Conservation (phyloP, 139 green algal genomes). For the Pycnococcus provasolii region DNA sequence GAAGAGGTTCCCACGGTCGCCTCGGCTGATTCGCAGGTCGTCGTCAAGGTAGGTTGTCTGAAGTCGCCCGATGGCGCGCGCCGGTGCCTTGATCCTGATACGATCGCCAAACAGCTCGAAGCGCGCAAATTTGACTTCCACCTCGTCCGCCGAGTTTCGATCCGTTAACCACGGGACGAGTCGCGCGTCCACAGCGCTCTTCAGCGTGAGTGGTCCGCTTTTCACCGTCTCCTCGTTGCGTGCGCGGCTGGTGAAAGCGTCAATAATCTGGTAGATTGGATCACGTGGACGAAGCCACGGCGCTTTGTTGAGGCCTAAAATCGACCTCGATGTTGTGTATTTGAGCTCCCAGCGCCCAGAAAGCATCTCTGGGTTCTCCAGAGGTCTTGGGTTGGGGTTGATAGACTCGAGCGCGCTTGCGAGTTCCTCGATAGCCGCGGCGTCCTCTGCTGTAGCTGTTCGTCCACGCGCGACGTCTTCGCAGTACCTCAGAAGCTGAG, state of each 20-base stretch:
- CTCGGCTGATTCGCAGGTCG: conserved; percentile 34
- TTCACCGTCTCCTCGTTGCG: not conserved
- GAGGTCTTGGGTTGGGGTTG: conserved; percentile 17
- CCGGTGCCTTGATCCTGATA: conserved; percentile 1
- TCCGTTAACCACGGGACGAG: conserved; percentile 2
- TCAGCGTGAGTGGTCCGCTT: not conserved
- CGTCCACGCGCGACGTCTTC: not conserved
- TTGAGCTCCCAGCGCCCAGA: conserved; percentile 18
- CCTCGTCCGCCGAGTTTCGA: conserved; percentile 4
- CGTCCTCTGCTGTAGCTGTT: not conserved
- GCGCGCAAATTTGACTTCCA: not conserved
- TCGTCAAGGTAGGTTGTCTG: conserved; percentile 43
- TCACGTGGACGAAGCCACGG: conserved; percentile 2
- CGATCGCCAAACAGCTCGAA: not conserved
- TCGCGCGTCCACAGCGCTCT: not conserved
- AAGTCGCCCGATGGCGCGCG: conserved; percentile 21
- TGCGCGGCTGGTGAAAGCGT: conserved; percentile 9
- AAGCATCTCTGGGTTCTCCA: conserved; percentile 5
- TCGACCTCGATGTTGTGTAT: conserved; percentile 18
- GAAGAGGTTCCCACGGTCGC: conserved; percentile 31
- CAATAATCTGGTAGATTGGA: not conserved
- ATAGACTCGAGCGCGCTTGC: conserved; percentile 13
- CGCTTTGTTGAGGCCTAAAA: conserved; percentile 1
- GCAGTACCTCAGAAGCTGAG: no score
- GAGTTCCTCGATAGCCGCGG: conserved; percentile 4